These are phyloP conservation scores for Hemileccinum rubropunctum DNA, from an alignment of 768 basidiomycete species.

Conservation along the genomic window DNA sequence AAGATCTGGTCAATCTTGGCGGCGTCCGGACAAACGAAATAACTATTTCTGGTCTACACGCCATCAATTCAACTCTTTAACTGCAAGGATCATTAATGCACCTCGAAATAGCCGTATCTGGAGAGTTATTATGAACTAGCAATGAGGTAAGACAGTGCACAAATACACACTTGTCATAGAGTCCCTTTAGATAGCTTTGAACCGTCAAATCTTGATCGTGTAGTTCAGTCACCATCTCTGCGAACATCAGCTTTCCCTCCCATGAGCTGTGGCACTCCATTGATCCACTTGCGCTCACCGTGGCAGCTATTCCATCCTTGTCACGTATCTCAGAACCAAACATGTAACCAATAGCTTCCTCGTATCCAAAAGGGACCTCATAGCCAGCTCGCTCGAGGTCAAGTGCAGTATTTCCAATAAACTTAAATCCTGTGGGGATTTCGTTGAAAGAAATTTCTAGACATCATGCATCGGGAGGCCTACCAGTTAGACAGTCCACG, in stretches of 20 bases:
- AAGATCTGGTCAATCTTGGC: conserved; percentile 70
- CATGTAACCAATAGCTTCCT: conserved; percentile 93
- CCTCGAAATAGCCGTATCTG: conserved; percentile 81
- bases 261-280: conserved; percentile 1
- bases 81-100: conserved; percentile 20
- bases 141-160: not conserved
- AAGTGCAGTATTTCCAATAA: conserved; percentile 81
- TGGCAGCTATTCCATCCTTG: conserved; percentile 85
- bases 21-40: conserved; percentile 73
- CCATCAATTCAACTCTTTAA: not conserved
- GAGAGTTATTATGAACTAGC: conserved; percentile 1
- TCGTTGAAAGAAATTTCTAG: not conserved
- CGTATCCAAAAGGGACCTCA: conserved; percentile 79
- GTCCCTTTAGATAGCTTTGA: conserved; percentile 52
- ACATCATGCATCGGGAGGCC: not conserved
- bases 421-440: conserved; percentile 72
- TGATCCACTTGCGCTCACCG: conserved; percentile 40
- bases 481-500: conserved; percentile 82
- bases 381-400: conserved; percentile 62
- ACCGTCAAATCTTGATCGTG: conserved; percentile 52
- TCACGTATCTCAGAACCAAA: conserved; percentile 76
- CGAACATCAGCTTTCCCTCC: conserved; percentile 55
- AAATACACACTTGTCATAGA: conserved; percentile 55
- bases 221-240: conserved; percentile 58
- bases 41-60: conserved; percentile 75